Evolutionary conservation across 306 rosid genomes (phyloP), one percentile per base, ranked within the genome.

Genomic region (Vachellia pachyceras): DNA sequence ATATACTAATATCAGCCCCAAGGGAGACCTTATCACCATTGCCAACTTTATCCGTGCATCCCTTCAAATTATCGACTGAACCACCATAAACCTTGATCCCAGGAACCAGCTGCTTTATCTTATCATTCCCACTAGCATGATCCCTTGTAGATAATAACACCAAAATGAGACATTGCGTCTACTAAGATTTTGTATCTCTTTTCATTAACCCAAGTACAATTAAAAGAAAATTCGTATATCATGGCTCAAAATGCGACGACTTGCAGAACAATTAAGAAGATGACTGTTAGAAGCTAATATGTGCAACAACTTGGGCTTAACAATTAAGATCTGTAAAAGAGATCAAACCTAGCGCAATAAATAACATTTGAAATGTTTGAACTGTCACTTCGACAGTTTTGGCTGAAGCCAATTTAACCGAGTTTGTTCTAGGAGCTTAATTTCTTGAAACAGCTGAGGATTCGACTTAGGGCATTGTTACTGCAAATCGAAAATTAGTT

Each of bases 41-140:
- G 82, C 93, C 97, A 75, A 93, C 89, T 84, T 74, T 63, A 77
- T 95, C 80, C 41, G 99, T 92, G 86, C 99, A 95, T 40, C 99
- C 97, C 84, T 87, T 86, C 54, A 95, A 97, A 22, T 93, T 91
- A 86, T 95, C 99, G 35, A 91, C 15, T 10, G 94, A 92, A 52
- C 99, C 99, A 22, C 97, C 99, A 44, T 91, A 93, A 7, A 95
- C 95, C 88, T 87, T 93, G 77, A 95, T 86, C 23, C 93, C 97
- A 36, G 97, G 97, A 49, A 93, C 94, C 82, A 95, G 72, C 77
- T 87, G 82, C 89, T 90, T 95, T 15, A 95, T 89, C 88, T 88
- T 85, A 22, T 95, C 97, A 60, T 95, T 95, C 39, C 99, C 97
- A 37, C 97, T 97, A 44, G 99, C 94, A 75, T 92, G 98, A 79